phyloP scores from a whole-genome alignment of 108 stramenopile species.

The Fragilaria crotonensis region DNA sequence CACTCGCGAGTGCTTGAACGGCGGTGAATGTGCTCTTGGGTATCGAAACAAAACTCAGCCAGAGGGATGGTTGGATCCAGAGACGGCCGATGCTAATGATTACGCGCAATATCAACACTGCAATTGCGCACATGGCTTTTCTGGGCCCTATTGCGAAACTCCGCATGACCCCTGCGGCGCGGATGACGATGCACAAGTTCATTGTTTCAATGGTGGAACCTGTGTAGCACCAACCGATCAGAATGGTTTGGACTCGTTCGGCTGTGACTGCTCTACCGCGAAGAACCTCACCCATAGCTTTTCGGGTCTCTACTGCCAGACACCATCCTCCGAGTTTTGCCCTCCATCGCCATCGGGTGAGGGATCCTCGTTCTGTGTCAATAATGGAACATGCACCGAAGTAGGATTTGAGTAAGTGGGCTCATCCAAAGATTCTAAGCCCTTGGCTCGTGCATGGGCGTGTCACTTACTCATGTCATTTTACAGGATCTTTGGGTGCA shows the following conservation, averaged over 20 bases:
- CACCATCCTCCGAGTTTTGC: background rate
- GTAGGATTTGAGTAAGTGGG: background rate
- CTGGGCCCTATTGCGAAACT: conserved; percentile 43
- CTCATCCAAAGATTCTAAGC: background rate
- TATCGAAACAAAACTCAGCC: background rate
- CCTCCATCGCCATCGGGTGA: background rate
- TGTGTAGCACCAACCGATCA: conserved; percentile 21
- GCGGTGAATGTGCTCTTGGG: background rate
- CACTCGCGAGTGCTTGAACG: background rate
- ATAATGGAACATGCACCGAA: conserved; percentile 15
- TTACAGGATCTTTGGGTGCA: conserved; percentile 24
- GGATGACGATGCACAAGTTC: no score
- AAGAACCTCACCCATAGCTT: no score
- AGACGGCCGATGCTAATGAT: background rate
- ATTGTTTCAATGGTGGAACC: conserved; percentile 45
- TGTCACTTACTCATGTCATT: conserved; percentile 9
- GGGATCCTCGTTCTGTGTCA: conserved; percentile 25
- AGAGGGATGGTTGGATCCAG: background rate
- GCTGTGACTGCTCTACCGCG: no score
- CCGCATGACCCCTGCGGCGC: conserved; percentile 37
- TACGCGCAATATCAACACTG: conserved; percentile 36
- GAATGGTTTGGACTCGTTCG: no score
- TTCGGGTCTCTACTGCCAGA: background rate
- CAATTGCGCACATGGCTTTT: conserved; percentile 32
- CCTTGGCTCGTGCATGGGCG: conserved; percentile 31